Base-by-base conservation (phyloP, 352 stramenopile genomes). In the Thraustochytrium sp. region DNA sequence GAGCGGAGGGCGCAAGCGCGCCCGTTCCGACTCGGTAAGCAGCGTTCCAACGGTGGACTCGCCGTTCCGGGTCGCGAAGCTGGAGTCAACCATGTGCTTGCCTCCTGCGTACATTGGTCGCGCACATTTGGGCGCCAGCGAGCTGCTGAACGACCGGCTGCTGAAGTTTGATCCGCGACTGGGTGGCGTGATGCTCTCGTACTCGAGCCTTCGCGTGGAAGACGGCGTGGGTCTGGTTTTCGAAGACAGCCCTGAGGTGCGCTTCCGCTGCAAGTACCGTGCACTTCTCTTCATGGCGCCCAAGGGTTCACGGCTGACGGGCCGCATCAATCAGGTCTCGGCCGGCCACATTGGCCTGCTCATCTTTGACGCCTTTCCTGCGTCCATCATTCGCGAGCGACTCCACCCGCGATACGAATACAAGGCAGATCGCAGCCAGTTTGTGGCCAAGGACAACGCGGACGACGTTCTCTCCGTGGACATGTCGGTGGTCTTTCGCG, bases 121-220 rank as follows among this genome's bases (percentile, higher is more conserved):
- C 42, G 68, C 68, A 18, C 53, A 46, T 16, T 31, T 55, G 1
- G 68, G 68, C 38, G 53, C 40, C 1, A 68, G 21, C 38, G 68
- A 80, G 68, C 68, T 80, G 13, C 38, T 80, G n/a, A 80, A 80
- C 53, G 68, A 61, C 51, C 68, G 68, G 5, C 42, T 80, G 4
- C 37, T 80, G 13, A 53, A 80, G 68, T 80, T 44, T 46, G 68
- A 80, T 21, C 21, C 5, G 1, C 68, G 68, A 11, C 38, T 80
- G 38, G 68, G 68, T 18, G 68, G 68, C 31, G 68, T 80, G 3
- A 46, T 80, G 31, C 68, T 80, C 31, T 63, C 68, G 9, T 80
- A 80, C 49, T 80, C 68, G 23, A 53, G 34, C 44, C 34, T 80
- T 8, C 48, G 53, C 9, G 13, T 80, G 0, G 48, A 46, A 21